phyloP scores from a whole-genome alignment of 2,329 filamentous ascomycete species.

The Botrytis sinoallii region DNA sequence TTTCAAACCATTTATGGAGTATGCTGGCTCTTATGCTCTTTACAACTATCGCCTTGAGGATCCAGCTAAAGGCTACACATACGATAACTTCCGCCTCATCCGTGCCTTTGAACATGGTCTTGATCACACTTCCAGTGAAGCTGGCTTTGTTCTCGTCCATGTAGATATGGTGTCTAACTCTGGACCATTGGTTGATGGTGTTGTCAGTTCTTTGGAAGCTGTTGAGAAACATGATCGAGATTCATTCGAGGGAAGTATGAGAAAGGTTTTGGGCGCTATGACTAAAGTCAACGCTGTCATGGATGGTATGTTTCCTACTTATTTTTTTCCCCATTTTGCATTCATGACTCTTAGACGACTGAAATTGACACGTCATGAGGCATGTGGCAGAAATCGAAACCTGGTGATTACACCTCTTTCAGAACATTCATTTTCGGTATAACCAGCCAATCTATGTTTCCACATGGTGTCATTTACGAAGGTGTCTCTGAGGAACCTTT shows the following conservation, averaged over 20 bases:
- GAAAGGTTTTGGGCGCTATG: slow-evolving; percentile 60
- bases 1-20: slow-evolving; percentile 93
- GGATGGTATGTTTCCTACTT: slow-evolving; percentile 55
- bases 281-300: slow-evolving; percentile 73
- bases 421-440: slow-evolving; percentile 97
- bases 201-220: slow-evolving; percentile 62
- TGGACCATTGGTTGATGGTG: slow-evolving; percentile 70
- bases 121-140: slow-evolving; percentile 82
- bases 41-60: slow-evolving; percentile 64
- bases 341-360: slow-evolving; percentile 24
- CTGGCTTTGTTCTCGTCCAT: slow-evolving; percentile 93
- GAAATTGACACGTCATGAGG: slow-evolving; percentile 42
- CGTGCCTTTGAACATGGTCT: slow-evolving; percentile 89
- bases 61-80: slow-evolving; percentile 54
- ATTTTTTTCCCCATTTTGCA: background rate
- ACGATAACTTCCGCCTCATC: slow-evolving; percentile 74
- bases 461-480: slow-evolving; percentile 84
- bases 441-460: slow-evolving; percentile 91
- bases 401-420: slow-evolving; percentile 81
- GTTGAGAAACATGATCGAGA: slow-evolving; percentile 49
- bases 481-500: slow-evolving; percentile 73
- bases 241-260: slow-evolving; percentile 62
- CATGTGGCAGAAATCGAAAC: slow-evolving; percentile 90
- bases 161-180: slow-evolving; percentile 94
- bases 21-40: slow-evolving; percentile 64